Conservation (phyloP, 2,329 filamentous ascomycete species). For the Cercospora sp. region DNA sequence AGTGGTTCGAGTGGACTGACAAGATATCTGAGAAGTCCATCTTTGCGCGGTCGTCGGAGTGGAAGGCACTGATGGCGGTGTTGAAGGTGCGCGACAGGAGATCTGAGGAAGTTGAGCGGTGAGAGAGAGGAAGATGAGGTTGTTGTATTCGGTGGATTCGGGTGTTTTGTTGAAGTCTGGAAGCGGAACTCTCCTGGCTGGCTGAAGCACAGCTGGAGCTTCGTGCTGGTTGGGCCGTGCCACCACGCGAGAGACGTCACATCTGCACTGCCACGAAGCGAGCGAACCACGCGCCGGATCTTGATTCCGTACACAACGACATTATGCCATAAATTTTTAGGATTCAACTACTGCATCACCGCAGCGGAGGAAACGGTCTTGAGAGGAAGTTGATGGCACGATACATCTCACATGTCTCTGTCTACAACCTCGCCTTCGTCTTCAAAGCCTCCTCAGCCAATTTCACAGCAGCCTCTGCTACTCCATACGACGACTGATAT, state of each 20-base stretch:
- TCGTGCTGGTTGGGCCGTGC: conserved; percentile 1
- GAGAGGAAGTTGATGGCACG: neutral
- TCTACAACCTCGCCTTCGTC: conserved; percentile 32
- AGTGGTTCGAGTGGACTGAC: conserved; percentile 56
- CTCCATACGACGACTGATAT: conserved; percentile 55
- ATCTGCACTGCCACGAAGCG: neutral
- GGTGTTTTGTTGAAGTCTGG: conserved; percentile 13
- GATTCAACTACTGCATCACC: neutral
- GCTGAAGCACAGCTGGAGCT: conserved; percentile 11
- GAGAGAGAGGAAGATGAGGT: neutral
- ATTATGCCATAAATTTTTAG: neutral
- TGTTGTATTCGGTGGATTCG: conserved; percentile 8
- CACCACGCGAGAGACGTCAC: conserved; percentile 5
- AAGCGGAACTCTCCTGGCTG: conserved; percentile 10
- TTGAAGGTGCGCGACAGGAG: neutral
- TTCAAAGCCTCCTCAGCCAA: conserved; percentile 41
- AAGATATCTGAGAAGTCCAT: conserved; percentile 95
- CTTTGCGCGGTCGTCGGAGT: conserved; percentile 4
- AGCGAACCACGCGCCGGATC: neutral
- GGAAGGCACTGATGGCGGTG: neutral
- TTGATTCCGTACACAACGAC: neutral
- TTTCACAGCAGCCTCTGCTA: conserved; percentile 44
- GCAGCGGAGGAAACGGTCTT: neutral
- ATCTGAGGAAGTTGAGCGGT: neutral
- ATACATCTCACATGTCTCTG: neutral